phyloP scores from a whole-genome alignment of 192 early-diverging fungal genomes.

The Fimicolochytrium jonesii region DNA sequence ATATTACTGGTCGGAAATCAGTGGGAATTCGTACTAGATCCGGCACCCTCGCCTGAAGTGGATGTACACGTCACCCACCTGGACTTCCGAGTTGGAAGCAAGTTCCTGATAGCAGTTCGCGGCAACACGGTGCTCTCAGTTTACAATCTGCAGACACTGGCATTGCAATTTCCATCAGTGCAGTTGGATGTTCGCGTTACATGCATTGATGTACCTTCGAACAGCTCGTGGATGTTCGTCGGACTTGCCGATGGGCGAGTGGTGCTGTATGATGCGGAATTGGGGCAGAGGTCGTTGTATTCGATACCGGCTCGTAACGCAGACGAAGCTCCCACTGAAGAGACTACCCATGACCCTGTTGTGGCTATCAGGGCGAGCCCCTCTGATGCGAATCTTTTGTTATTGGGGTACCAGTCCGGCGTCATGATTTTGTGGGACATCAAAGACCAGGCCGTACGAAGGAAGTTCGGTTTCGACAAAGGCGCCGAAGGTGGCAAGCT shows the following conservation, averaged over 20 bases:
- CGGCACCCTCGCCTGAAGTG: background rate
- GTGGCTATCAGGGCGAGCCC: conserved; percentile 48
- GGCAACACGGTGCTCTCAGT: conserved; percentile 41
- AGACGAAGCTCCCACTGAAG: background rate
- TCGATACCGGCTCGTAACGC: background rate
- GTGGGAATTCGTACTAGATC: background rate
- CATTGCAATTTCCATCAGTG: conserved; percentile 14
- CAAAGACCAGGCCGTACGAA: conserved; percentile 30
- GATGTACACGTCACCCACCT: conserved; percentile 10
- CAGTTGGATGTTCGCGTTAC: background rate
- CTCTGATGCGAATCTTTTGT: conserved; percentile 42
- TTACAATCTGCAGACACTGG: conserved; percentile 47
- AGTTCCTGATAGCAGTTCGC: conserved; percentile 45
- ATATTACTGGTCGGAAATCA: conserved; percentile 46
- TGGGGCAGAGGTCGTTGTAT: conserved; percentile 2
- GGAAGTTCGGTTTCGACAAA: background rate
- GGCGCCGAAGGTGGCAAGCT: conserved; percentile 26
- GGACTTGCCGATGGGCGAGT: conserved; percentile 3
- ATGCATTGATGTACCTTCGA: background rate
- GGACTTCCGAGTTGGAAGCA: conserved; percentile 48
- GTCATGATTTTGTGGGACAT: conserved; percentile 48
- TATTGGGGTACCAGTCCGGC: conserved; percentile 49
- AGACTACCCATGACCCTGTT: background rate
- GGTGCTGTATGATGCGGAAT: background rate
- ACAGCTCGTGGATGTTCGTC: background rate